Percentiles rank a stretch among this genome's conserved stretches.
Conservation (phyloP, 495 filamentous ascomycete species). For the Podospora comata region DNA sequence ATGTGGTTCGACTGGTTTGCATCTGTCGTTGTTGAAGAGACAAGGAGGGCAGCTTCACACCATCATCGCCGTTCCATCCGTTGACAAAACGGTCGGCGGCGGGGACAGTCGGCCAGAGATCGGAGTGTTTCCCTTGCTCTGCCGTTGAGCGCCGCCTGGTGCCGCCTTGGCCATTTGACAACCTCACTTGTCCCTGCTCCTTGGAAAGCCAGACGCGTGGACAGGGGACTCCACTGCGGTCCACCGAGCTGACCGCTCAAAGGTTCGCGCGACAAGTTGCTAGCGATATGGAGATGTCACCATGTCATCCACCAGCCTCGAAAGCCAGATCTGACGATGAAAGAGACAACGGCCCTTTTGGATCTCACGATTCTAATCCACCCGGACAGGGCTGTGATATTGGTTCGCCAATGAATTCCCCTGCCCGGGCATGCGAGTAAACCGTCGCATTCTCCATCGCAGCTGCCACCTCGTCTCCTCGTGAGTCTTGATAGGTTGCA, state of each 20-base stretch:
- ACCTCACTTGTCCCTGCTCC: not conserved
- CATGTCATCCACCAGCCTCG: not conserved
- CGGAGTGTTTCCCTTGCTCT: slow-evolving; percentile 1
- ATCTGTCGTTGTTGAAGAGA: not conserved
- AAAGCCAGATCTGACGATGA: not conserved
- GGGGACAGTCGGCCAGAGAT: not conserved
- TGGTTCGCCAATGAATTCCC: slow-evolving; percentile 11
- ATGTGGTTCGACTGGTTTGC: not conserved
- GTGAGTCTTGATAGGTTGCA: slow-evolving; percentile 5
- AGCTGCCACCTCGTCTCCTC: not conserved
- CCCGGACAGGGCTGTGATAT: slow-evolving; percentile 6
- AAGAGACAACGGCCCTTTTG: not conserved
- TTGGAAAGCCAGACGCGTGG: not conserved
- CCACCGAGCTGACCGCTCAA: slow-evolving; percentile 1
- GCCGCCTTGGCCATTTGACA: slow-evolving; percentile 4
- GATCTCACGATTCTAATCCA: slow-evolving; percentile 4
- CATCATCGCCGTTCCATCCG: not conserved
- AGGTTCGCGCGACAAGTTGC: not conserved
- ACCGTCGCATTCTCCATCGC: slow-evolving; percentile 7
- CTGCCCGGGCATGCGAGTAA: slow-evolving; percentile 8
- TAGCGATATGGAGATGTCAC: not conserved
- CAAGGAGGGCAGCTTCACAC: not conserved
- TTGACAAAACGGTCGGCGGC: not conserved
- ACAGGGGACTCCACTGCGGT: not conserved
- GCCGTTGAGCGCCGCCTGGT: slow-evolving; percentile 1